These are phyloP conservation scores for Cladorrhinum sp. DNA, from an alignment of 2,329 filamentous ascomycete genomes.

Conservation along the genomic window DNA sequence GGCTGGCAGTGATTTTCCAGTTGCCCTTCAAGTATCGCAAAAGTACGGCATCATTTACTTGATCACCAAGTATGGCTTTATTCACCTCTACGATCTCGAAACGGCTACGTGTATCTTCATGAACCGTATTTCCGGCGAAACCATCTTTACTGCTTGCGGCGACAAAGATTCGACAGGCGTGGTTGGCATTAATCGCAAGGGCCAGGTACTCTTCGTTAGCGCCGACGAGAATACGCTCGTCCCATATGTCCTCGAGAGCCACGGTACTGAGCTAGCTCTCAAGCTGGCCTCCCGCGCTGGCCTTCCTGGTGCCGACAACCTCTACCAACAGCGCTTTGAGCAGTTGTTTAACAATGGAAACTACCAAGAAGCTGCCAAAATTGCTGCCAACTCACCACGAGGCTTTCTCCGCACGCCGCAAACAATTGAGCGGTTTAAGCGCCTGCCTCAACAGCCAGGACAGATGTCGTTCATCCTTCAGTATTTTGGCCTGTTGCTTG, in stretches of 20 bases:
- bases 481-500: conserved; percentile 95
- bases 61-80: conserved; percentile 98
- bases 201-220: conserved; percentile 90
- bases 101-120: conserved; percentile 96
- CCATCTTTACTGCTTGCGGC: conserved; percentile 89
- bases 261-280: conserved; percentile 89
- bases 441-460: conserved; percentile 72
- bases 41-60: conserved; percentile 97
- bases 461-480: conserved; percentile 93
- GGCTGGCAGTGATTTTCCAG: conserved; percentile 94
- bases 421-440: conserved; percentile 96
- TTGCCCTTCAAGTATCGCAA: conserved; percentile 93
- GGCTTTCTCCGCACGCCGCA: conserved; percentile 92
- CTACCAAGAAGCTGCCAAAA: conserved; percentile 87
- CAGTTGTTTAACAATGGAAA: conserved; percentile 76
- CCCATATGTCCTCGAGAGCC: conserved; percentile 93
- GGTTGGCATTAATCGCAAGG: conserved; percentile 94
- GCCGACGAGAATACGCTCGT: conserved; percentile 91
- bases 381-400: conserved; percentile 92
- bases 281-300: conserved; percentile 94
- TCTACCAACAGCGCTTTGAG: conserved; percentile 92
- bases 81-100: conserved; percentile 97
- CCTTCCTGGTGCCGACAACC: conserved; percentile 86
- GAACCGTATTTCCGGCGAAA: conserved; percentile 99
- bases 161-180: conserved; percentile 85